phyloP scores from a whole-genome alignment of 1,139 yeast species.

The Barnettozyma hawaiiensis region DNA sequence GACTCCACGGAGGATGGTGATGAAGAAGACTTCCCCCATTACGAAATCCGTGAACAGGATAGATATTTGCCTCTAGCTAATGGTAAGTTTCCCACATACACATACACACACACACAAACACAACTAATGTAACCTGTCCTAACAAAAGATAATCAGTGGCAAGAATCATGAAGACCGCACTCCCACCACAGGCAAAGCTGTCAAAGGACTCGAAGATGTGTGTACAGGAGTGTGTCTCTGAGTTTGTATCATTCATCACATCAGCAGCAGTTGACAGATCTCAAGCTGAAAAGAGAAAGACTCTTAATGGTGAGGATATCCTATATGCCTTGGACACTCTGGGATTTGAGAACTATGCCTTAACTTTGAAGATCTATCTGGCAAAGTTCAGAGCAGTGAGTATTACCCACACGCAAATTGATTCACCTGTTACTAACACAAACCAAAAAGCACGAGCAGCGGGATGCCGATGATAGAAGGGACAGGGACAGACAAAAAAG shows the following conservation, averaged over 20 bases:
- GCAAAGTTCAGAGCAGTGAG: conserved; percentile 54
- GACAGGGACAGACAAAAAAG: conserved; percentile 22
- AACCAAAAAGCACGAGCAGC: conserved; percentile 16
- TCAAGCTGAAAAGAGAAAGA: conserved; percentile 57
- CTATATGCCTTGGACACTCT: conserved; percentile 47
- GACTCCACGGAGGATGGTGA: conserved; percentile 4
- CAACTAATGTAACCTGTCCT: too few relatives aligned
- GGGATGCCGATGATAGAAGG: conserved; percentile 23
- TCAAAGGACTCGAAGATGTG: conserved; percentile 88
- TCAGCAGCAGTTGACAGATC: conserved; percentile 67
- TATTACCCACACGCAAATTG: background rate
- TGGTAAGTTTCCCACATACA: conserved; percentile 30
- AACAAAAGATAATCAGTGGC: conserved; percentile 38
- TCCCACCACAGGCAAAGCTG: conserved; percentile 77
- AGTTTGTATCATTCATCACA: conserved; percentile 70
- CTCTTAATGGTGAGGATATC: conserved; percentile 67
- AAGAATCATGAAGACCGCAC: conserved; percentile 75
- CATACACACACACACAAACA: too few relatives aligned
- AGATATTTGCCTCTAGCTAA: conserved; percentile 73
- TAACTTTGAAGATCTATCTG: conserved; percentile 59
- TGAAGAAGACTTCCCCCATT: conserved; percentile 8
- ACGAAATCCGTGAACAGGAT: conserved; percentile 58
- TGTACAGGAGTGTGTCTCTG: conserved; percentile 87
- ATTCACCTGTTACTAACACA: background rate
- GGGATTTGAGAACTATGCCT: conserved; percentile 71